phyloP scores from a whole-genome alignment of 2,329 filamentous ascomycete species.

The Neofusicoccum sp. region DNA sequence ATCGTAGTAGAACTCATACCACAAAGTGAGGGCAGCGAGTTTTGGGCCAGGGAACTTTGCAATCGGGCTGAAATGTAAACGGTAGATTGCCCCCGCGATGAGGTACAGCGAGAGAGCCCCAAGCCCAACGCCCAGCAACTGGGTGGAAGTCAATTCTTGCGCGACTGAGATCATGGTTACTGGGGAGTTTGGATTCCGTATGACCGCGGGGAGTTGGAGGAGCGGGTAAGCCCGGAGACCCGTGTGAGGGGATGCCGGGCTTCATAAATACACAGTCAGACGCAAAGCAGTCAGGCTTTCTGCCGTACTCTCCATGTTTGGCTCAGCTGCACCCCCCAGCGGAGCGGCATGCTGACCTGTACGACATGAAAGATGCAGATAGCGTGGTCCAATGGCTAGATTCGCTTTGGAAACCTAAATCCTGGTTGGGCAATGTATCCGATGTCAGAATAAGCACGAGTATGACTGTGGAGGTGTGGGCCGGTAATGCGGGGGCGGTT shows the following conservation, averaged over 20 bases:
- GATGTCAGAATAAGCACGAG: not conserved
- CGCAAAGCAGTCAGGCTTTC: too few relatives aligned
- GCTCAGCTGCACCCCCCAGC: not conserved
- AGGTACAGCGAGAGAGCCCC: not conserved
- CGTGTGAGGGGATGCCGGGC: not conserved
- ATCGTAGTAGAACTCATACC: conserved; percentile 29
- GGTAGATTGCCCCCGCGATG: conserved; percentile 20
- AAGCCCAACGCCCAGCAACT: not conserved
- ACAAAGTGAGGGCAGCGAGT: conserved; percentile 28
- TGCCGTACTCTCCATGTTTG: not conserved
- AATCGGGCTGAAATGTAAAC: conserved; percentile 25
- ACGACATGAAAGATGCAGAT: not conserved
- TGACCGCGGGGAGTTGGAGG: not conserved
- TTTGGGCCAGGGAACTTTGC: conserved; percentile 25
- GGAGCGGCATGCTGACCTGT: not conserved
- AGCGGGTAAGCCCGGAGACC: not conserved
- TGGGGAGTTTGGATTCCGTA: not conserved
- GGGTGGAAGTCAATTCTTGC: not conserved
- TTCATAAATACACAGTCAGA: not conserved
- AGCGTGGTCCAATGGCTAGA: not conserved
- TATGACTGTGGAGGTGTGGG: not conserved
- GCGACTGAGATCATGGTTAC: not conserved
- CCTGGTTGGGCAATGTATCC: not conserved
- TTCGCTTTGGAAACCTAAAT: not conserved
- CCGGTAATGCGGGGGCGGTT: not conserved